Percentiles rank a stretch among this genome's conserved stretches.
Evolutionary conservation across 2,329 filamentous ascomycete species (phyloP).

Genomic region (Ophiocordyceps camponoti-leonardi): DNA sequence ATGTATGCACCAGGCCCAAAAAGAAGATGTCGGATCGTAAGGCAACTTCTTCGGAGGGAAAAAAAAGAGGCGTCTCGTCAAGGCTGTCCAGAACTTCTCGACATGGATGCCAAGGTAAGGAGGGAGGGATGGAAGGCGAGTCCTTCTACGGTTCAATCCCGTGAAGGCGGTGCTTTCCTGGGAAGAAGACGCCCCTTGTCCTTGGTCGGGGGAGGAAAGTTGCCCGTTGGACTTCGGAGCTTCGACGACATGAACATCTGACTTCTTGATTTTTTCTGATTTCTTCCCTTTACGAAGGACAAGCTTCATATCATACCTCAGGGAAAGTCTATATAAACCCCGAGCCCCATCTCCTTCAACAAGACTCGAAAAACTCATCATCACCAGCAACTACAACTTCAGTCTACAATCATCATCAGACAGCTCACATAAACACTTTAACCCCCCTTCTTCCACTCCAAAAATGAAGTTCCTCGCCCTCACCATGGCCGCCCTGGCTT

Average conservation of each 20-base stretch:
- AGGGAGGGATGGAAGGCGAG: no score
- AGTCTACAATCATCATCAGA: neutral
- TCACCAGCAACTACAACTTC: neutral
- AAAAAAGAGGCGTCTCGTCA: no score
- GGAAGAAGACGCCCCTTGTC: no score
- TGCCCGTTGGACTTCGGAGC: neutral
- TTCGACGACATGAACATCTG: neutral
- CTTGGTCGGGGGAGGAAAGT: neutral
- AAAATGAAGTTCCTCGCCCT: conserved; percentile 15
- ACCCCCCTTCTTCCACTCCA: no score
- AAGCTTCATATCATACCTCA: neutral
- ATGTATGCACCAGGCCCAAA: no score
- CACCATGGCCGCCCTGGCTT: conserved; percentile 7
- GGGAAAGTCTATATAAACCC: neutral
- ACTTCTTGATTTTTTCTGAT: no score
- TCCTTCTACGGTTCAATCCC: no score
- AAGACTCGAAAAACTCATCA: neutral
- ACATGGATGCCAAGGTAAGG: neutral
- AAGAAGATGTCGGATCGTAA: no score
- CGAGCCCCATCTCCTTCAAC: neutral
- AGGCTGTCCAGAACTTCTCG: no score
- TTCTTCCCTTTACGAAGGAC: neutral
- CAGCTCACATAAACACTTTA: neutral
- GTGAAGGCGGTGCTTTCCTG: no score
- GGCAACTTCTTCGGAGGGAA: no score